These are phyloP conservation scores for Mycena kentingensis DNA, from an alignment of 768 basidiomycete species.

Conservation along the genomic window DNA sequence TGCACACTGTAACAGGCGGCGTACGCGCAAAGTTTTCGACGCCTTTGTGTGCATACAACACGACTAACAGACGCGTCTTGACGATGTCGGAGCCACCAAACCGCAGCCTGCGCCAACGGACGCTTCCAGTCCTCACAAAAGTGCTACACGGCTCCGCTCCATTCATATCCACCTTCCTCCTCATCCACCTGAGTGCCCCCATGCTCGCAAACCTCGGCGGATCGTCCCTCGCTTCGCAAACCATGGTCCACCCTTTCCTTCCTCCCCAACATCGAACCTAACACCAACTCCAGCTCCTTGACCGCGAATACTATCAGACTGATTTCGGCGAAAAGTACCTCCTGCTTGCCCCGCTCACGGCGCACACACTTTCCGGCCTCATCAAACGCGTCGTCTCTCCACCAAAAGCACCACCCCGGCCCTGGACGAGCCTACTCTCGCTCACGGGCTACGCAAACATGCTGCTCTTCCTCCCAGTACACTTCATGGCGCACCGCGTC, in stretches of 20 bases:
- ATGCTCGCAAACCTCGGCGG: conserved; percentile 72
- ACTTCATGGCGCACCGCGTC: conserved; percentile 68
- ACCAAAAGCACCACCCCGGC: conserved; percentile 23
- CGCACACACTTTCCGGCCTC: conserved; percentile 63
- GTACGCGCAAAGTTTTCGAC: no score
- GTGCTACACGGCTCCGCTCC: conserved; percentile 71
- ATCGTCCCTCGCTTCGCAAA: conserved; percentile 63
- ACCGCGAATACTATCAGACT: conserved; percentile 86
- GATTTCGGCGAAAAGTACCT: conserved; percentile 66
- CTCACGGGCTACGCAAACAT: conserved; percentile 64
- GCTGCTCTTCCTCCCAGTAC: conserved; percentile 63
- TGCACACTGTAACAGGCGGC: no score
- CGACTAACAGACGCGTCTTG: no score
- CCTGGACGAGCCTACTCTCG: conserved; percentile 47
- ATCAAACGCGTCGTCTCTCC: conserved; percentile 42
- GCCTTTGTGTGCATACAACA: no score
- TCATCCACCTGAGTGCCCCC: conserved; percentile 81
- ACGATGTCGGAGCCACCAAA: not conserved
- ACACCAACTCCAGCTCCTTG: conserved; percentile 58
- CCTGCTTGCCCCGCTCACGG: conserved; percentile 62
- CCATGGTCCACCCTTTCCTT: conserved; percentile 58
- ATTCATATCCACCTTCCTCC: conserved; percentile 74
- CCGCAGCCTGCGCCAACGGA: conserved; percentile 4
- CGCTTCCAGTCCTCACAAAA: conserved; percentile 44
- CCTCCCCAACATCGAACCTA: not conserved